Conservation (phyloP, 192 early-diverging fungal species). For the Dispira parvispora region DNA sequence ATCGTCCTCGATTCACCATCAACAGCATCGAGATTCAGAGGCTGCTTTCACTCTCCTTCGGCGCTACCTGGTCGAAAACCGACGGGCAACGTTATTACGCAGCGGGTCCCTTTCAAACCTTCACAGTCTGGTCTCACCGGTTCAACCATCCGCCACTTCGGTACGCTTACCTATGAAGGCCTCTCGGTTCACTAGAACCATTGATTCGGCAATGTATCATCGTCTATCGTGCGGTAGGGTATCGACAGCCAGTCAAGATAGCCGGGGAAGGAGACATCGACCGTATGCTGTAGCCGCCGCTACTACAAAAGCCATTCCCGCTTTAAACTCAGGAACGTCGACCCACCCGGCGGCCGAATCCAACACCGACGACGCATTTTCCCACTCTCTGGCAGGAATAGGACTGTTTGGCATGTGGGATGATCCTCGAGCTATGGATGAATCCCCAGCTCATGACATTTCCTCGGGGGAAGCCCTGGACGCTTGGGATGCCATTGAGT, state of each 20-base stretch:
- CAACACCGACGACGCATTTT: background rate
- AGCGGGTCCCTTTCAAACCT: background rate
- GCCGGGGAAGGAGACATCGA: background rate
- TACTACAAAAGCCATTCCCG: background rate
- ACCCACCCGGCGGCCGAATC: background rate
- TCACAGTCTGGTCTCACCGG: background rate
- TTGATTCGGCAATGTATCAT: background rate
- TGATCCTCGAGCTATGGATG: too few relatives aligned
- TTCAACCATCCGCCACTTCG: background rate
- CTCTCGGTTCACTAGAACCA: background rate
- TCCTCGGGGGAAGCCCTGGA: background rate
- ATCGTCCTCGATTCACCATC: background rate
- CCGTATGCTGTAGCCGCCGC: background rate
- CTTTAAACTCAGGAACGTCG: background rate
- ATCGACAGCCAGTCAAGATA: background rate
- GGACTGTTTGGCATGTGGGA: background rate
- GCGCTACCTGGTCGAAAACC: conserved; percentile 9
- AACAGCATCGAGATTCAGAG: background rate
- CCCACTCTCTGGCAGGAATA: background rate
- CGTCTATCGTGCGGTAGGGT: background rate
- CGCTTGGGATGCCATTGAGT: conserved; percentile 10
- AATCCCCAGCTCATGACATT: background rate
- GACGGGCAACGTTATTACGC: background rate
- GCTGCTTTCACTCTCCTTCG: background rate
- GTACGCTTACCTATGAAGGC: background rate